Evolutionary conservation across 257 asterid genomes (phyloP), one percentile per base, ranked within the genome.

Genomic region (Jacaranda copaia): DNA sequence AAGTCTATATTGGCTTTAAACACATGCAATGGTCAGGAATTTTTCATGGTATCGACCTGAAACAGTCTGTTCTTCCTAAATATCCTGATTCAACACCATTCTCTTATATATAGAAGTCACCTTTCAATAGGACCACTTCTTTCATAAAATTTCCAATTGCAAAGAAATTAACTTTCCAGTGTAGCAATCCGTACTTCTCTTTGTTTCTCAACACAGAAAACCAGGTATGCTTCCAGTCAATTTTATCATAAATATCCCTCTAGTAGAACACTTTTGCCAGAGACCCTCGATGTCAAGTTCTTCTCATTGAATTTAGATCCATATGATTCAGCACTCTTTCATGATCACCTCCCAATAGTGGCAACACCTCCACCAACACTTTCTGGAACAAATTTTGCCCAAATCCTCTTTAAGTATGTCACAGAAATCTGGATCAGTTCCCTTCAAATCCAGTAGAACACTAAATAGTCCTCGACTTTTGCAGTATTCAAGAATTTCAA

Each of bases 341-440:
- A 14, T 10, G 49, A 70, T 65, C 81, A 43, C 93, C 91, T 18
- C 85, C 88, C 70, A 87, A 78, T 81, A 80, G 13, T 10, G 99
- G 98, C 76, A 87, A 62, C 10, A 93, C 87, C 84, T 95, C 97
- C 60, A 87, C 93, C 70, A 93, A 85, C 38, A 84, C 87, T 81
- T 95, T 95, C 88, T 95, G 97, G 73, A 95, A 82, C 74, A 93
- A 76, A 60, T 81, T 83, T 5, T 83, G 85, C 57, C 88, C 88
- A 5, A 82, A 57, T 96, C 98, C 70, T 91, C 96, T 81, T 80
- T 79, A 64, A 95, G 80, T 63, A 93, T 74, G 65, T 80, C 92
- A 72, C 84, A 88, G 74, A 90, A 85, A 66, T 87, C 96, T 18
- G n/a, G 58, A 3, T 36, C 1, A 53, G 78, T 64, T 12, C 90